Conservation (phyloP, 768 basidiomycete species). For the Sistotremastrum suecicum region DNA sequence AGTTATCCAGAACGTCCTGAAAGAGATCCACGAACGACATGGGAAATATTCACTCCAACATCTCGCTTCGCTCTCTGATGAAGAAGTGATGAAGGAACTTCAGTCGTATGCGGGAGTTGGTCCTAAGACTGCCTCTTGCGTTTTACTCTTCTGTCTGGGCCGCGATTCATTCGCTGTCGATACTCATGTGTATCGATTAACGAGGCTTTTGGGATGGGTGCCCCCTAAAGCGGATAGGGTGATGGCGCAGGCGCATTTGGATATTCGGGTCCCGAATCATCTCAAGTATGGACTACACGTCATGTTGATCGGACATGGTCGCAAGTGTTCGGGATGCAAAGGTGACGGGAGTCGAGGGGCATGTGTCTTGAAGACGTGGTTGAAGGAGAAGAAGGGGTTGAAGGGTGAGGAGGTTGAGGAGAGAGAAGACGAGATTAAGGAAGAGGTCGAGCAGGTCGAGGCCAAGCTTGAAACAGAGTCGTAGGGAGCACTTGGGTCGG, state of each 20-base stretch:
- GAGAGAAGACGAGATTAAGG: slow-evolving; percentile 4
- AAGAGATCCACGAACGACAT: slow-evolving; percentile 28
- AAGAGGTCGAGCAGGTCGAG: slow-evolving; percentile 5
- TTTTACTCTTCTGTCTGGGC: slow-evolving; percentile 44
- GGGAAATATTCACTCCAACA: slow-evolving; percentile 46
- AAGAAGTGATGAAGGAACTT: slow-evolving; percentile 41
- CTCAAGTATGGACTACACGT: slow-evolving; percentile 46
- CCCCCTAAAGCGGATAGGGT: slow-evolving; percentile 33
- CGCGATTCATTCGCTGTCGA: slow-evolving; percentile 52
- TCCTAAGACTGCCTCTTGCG: slow-evolving; percentile 51
- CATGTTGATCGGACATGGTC: slow-evolving; percentile 43
- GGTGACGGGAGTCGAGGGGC: slow-evolving; percentile 15
- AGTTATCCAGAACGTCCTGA: slow-evolving; percentile 35
- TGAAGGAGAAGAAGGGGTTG: slow-evolving; percentile 13
- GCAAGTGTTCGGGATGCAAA: slow-evolving; percentile 40
- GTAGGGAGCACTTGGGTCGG: too few relatives aligned
- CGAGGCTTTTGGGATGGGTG: slow-evolving; percentile 26
- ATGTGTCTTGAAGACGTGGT: slow-evolving; percentile 24
- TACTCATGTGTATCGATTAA: slow-evolving; percentile 45
- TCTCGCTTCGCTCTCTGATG: slow-evolving; percentile 27
- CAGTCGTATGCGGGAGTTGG: slow-evolving; percentile 44
- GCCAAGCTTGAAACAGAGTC: too few relatives aligned
- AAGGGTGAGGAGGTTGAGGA: slow-evolving; percentile 10
- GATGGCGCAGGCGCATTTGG: slow-evolving; percentile 42
- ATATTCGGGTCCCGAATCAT: slow-evolving; percentile 32